A percentile compares a stretch with the other conserved stretches of the same genome.
phyloP scores from a whole-genome alignment of 345 rosid genomes.

The Lepidium aucheri region DNA sequence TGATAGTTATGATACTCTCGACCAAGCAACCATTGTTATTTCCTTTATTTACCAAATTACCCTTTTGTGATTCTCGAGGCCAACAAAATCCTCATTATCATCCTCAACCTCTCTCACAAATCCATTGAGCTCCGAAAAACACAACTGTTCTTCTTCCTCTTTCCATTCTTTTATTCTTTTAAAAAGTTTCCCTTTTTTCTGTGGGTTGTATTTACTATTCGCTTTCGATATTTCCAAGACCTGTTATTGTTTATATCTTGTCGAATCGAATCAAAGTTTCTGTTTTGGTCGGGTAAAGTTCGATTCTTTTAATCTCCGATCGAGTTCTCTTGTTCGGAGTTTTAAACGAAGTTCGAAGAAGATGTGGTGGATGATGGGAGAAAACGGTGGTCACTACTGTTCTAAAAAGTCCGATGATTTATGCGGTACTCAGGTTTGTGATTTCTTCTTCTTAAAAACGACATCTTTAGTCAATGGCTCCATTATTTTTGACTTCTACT shows the following conservation, averaged over 20 bases:
- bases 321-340: conserved; percentile 13
- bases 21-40: conserved; percentile 4
- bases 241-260: too few species aligned
- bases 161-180: not conserved
- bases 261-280: not conserved
- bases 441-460: not conserved
- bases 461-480: conserved; percentile 18
- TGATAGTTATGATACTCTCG: not conserved
- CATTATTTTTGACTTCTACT: not conserved
- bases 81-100: not conserved
- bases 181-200: not conserved
- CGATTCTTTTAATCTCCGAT: not conserved
- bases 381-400: conserved; percentile 87
- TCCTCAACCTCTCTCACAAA: not conserved
- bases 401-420: conserved; percentile 86
- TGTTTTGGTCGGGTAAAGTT: not conserved
- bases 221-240: too few species aligned
- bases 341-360: too few species aligned
- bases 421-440: conserved; percentile 67
- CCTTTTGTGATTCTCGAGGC: not conserved
- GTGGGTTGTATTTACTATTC: not conserved
- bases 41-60: conserved; percentile 11
- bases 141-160: conserved; percentile 14
- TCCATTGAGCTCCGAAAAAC: conserved; percentile 1
- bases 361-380: conserved; percentile 99